These are phyloP conservation scores for Entonaema liquescens DNA, from an alignment of 495 filamentous ascomycete genomes.

Conservation along the genomic window DNA sequence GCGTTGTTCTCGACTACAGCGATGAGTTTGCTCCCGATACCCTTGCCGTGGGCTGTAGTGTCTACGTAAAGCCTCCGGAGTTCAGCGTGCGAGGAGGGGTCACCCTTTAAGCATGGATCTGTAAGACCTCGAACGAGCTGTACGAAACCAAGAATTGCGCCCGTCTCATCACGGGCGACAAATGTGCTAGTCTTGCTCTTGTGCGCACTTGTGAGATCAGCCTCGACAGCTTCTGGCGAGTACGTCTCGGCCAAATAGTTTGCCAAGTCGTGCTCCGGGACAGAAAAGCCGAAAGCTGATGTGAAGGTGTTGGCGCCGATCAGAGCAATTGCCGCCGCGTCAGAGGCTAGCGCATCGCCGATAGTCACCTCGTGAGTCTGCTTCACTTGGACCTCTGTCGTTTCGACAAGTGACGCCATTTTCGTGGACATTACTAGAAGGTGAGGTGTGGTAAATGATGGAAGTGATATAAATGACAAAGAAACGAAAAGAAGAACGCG, in stretches of 20 bases:
- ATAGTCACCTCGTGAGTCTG: slow-evolving; percentile 31
- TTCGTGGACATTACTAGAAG: slow-evolving; percentile 25
- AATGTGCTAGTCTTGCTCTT: slow-evolving; percentile 44
- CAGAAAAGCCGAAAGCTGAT: slow-evolving; percentile 48
- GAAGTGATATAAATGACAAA: neutral
- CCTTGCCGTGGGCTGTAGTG: slow-evolving; percentile 43
- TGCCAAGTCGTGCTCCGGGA: slow-evolving; percentile 46
- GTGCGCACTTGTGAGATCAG: slow-evolving; percentile 39
- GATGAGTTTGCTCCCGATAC: slow-evolving; percentile 48
- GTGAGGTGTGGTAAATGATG: neutral
- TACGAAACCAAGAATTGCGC: slow-evolving; percentile 47
- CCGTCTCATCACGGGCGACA: slow-evolving; percentile 29
- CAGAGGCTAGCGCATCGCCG: slow-evolving; percentile 43
- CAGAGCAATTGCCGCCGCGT: slow-evolving; percentile 45
- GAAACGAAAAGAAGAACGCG: neutral
- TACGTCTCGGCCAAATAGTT: slow-evolving; percentile 46
- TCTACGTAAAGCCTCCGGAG: slow-evolving; percentile 53
- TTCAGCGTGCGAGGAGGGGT: slow-evolving; percentile 43
- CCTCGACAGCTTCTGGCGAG: slow-evolving; percentile 33
- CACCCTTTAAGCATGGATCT: slow-evolving; percentile 45
- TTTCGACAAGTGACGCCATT: slow-evolving; percentile 9
- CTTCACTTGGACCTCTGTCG: slow-evolving; percentile 1
- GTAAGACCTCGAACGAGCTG: slow-evolving; percentile 46
- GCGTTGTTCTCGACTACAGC: slow-evolving; percentile 45
- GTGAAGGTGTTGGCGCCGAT: slow-evolving; percentile 50